Base-by-base conservation (phyloP, 257 asterid genomes). In the Nicotiana tabacum region DNA sequence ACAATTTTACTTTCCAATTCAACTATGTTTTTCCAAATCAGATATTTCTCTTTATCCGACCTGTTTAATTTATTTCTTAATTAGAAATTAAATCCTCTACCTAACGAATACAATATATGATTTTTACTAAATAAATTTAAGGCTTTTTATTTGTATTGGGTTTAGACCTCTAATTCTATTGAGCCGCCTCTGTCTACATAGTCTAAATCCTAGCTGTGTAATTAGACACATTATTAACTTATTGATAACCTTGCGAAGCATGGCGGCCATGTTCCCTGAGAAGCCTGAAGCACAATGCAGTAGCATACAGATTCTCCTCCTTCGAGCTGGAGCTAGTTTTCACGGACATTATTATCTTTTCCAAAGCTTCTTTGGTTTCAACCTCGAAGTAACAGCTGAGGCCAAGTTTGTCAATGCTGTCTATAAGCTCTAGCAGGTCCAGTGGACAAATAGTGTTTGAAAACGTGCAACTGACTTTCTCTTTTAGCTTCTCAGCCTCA, bases 201-300 rank as follows among this genome's bases (percentile, higher is more conserved):
- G 46, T 6, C 46, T 0, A 37, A 37, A 6, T 6, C 9, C 9
- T 1, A 1, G 9, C 1, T 37, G 7, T 37, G n/a, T n/a, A n/a
- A n/a, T 2, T 37, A 37, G 8, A 6, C 9, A 6, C 46, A 37
- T 39, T 37, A 6, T 37, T 33, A 69, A 68, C 21, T 68, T 21
- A n/a, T 9, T 58, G 65, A 58, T 6, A 69, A 90, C 96, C 94
- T 86, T 81, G 88, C 29, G 94, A 81, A 77, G 88, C 90, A 78
- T 83, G 46, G 56, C 82, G 84, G 39, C 93, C 94, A 57, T 87
- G 84, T 58, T 89, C 90, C 86, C 93, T 89, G 10, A 90, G 92
- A 82, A 88, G 81, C 78, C 90, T 81, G 43, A 91, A 89, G 84
- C 83, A 82, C 46, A 88, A 43, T 0, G 93, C 87, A 70, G 85